Percentiles rank a stretch among this genome's conserved stretches.
phyloP scores from a whole-genome alignment of 2,329 filamentous ascomycete genomes.

The Coniochaeta sp. region DNA sequence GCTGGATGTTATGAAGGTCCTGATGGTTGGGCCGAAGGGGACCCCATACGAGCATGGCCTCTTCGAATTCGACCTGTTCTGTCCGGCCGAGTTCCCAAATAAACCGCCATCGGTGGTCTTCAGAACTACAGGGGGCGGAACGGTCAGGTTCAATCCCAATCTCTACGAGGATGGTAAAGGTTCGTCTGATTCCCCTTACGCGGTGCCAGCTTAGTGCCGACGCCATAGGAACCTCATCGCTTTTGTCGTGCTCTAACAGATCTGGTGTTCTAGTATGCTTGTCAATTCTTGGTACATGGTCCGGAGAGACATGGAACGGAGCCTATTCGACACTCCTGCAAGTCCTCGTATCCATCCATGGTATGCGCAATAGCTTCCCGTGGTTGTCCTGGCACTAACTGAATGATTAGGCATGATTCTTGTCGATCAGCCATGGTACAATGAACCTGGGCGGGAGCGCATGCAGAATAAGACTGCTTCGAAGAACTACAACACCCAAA shows the following conservation, averaged over 20 bases:
- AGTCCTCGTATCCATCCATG: conserved; percentile 47
- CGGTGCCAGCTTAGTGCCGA: not conserved
- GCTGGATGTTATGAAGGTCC: conserved; percentile 39
- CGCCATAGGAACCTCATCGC: not conserved
- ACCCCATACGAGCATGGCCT: conserved; percentile 47
- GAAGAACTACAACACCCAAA: conserved; percentile 19
- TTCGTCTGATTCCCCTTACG: conserved; percentile 15
- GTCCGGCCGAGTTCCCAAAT: conserved; percentile 30
- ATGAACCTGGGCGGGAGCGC: conserved; percentile 38
- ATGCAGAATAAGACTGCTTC: conserved; percentile 9
- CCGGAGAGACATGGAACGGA: conserved; percentile 35
- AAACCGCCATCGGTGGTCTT: conserved; percentile 32
- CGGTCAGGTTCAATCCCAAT: conserved; percentile 40
- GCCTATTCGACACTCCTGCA: conserved; percentile 41
- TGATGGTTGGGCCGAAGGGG: conserved; percentile 39
- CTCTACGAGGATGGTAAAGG: conserved; percentile 39
- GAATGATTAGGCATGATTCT: conserved; percentile 38
- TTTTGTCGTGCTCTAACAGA: not conserved
- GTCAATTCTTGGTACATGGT: conserved; percentile 41
- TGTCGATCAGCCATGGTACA: conserved; percentile 43
- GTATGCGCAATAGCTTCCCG: conserved; percentile 7
- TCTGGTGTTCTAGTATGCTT: conserved; percentile 32
- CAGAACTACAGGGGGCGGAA: conserved; percentile 34
- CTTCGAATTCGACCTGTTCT: conserved; percentile 47
- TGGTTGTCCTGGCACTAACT: not conserved